Evolutionary conservation across 2,329 filamentous ascomycete species (phyloP).

Genomic region (Curvularia sp.): DNA sequence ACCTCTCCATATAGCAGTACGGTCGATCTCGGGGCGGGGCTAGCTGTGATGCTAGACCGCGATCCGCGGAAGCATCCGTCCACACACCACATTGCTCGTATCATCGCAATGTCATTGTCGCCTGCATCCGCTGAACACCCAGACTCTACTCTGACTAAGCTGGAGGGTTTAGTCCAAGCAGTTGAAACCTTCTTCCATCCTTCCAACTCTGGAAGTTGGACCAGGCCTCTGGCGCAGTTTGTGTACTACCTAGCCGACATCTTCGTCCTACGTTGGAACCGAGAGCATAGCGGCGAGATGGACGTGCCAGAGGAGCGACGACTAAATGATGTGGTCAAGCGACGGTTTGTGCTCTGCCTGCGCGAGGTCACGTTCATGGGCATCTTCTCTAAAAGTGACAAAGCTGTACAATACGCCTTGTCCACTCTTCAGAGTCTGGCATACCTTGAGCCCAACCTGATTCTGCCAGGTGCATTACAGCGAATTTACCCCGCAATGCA

Average conservation of each 20-base stretch:
- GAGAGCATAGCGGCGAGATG: conserved; percentile 90
- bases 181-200: conserved; percentile 99
- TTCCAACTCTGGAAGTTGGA: conserved; percentile 93
- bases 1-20: conserved; percentile 85
- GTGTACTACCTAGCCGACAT: conserved; percentile 93
- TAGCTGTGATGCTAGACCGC: conserved; percentile 86
- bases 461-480: conserved; percentile 90
- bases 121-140: conserved; percentile 78
- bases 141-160: conserved; percentile 79
- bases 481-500: conserved; percentile 97
- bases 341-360: conserved; percentile 85
- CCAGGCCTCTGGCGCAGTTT: conserved; percentile 84
- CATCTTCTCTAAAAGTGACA: conserved; percentile 93
- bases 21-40: conserved; percentile 81
- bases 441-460: conserved; percentile 87
- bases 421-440: conserved; percentile 88
- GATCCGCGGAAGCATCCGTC: conserved; percentile 93
- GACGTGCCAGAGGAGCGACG: conserved; percentile 80
- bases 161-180: conserved; percentile 91
- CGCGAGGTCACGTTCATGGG: conserved; percentile 98
- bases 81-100: conserved; percentile 88
- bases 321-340: conserved; percentile 81
- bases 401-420: conserved; percentile 89
- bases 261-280: conserved; percentile 97
- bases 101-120: conserved; percentile 92